These are phyloP conservation scores for Podila epicladia DNA, from an alignment of 192 early-diverging fungal species.

Conservation along the genomic window DNA sequence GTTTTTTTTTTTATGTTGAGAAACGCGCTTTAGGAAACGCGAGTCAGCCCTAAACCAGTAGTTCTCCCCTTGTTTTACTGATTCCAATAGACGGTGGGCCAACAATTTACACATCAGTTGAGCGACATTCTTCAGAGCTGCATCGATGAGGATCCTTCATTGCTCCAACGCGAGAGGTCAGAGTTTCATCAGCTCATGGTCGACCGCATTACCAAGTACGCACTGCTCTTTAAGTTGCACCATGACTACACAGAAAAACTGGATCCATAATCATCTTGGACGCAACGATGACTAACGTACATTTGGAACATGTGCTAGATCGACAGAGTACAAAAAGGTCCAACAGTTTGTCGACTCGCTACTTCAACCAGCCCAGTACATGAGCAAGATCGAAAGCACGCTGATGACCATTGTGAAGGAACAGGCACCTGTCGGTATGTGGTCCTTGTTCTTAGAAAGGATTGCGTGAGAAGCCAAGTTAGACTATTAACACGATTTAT, in stretches of 20 bases:
- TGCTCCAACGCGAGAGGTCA: constrained; percentile 44
- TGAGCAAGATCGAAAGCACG: constrained; percentile 41
- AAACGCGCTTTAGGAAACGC: background rate
- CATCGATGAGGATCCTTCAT: constrained; percentile 36
- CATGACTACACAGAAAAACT: too few relatives aligned
- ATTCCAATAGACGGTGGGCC: constrained; percentile 19
- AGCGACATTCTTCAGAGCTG: constrained; percentile 38
- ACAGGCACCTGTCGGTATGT: constrained; percentile 31
- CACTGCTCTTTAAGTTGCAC: too few relatives aligned
- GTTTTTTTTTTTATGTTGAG: background rate
- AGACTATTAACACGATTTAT: too few relatives aligned
- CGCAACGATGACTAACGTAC: background rate
- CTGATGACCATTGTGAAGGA: constrained; percentile 45
- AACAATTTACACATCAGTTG: constrained; percentile 39
- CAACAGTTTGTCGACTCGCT: constrained; percentile 45
- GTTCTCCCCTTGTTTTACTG: too few relatives aligned
- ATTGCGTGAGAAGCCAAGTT: background rate
- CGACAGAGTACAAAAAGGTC: constrained; percentile 46
- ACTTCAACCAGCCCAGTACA: constrained; percentile 38
- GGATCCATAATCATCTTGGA: too few relatives aligned
- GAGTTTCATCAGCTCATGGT: constrained; percentile 50
- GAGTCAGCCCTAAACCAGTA: too few relatives aligned
- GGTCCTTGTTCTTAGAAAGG: background rate
- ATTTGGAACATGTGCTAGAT: constrained; percentile 11
- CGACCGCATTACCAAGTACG: constrained; percentile 48